These are phyloP conservation scores for Vigna reflexopilosa DNA, from an alignment of 306 rosid genomes.

Conservation along the genomic window DNA sequence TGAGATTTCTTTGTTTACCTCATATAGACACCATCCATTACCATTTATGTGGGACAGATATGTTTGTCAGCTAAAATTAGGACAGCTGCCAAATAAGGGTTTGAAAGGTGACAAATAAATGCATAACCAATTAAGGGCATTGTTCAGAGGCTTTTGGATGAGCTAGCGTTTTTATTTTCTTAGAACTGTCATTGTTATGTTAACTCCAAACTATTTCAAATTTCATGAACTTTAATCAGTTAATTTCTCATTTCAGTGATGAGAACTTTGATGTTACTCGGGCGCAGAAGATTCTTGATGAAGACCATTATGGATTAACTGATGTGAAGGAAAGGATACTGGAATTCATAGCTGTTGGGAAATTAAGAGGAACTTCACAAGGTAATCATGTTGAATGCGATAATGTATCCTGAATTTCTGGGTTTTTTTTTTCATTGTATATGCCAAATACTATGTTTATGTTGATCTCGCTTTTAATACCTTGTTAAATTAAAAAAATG, in stretches of 20 bases:
- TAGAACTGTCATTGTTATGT: constrained; percentile 16
- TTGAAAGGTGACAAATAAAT: constrained; percentile 28
- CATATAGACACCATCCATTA: not conserved
- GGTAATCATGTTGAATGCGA: constrained; percentile 58
- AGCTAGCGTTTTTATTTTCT: constrained; percentile 18
- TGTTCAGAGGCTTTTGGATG: constrained; percentile 33
- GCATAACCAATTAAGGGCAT: not conserved
- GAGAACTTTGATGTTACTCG: constrained; percentile 94
- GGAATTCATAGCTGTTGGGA: constrained; percentile 98
- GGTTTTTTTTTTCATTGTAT: no score
- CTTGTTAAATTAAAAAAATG: not conserved
- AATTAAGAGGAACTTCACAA: constrained; percentile 95
- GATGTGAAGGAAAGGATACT: constrained; percentile 98
- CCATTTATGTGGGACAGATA: constrained; percentile 26
- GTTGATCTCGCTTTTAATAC: constrained; percentile 14
- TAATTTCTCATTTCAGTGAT: constrained; percentile 66
- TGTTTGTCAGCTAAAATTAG: constrained; percentile 18
- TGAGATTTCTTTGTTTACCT: constrained; percentile 21
- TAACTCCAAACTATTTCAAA: not conserved
- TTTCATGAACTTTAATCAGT: constrained; percentile 25
- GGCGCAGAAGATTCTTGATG: constrained; percentile 94
- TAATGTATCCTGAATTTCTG: not conserved
- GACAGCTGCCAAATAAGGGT: constrained; percentile 12
- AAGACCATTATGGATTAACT: constrained; percentile 95
- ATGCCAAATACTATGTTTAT: no score